These are phyloP conservation scores for Kandelia obovata DNA, from an alignment of 345 rosid genomes.

Conservation along the genomic window DNA sequence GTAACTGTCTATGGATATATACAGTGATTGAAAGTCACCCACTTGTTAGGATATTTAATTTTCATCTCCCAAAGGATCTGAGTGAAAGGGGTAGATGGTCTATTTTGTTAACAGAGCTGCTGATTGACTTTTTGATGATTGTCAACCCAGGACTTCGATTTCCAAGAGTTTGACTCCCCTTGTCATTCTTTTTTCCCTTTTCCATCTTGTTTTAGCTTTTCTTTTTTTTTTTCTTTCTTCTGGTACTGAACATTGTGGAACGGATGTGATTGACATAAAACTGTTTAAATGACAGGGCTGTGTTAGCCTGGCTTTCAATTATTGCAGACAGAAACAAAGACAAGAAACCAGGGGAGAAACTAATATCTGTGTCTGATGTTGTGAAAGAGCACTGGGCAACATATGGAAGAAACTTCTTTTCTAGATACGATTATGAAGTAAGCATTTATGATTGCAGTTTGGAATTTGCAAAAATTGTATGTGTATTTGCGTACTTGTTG, in stretches of 20 bases:
- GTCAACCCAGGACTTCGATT: too few relatives aligned
- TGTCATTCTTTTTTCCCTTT: background rate
- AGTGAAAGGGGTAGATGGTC: too few relatives aligned
- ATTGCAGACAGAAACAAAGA: conserved; percentile 76
- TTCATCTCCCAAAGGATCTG: too few relatives aligned
- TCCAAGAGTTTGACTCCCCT: background rate
- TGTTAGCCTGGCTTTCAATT: conserved; percentile 90
- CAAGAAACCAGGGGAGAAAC: conserved; percentile 67
- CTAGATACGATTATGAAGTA: conserved; percentile 95
- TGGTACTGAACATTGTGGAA: conserved; percentile 1
- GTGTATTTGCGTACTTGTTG: background rate
- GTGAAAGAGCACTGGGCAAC: conserved; percentile 90
- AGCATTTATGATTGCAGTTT: conserved; percentile 19
- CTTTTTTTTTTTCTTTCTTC: background rate
- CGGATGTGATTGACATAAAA: background rate
- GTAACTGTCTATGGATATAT: conserved; percentile 36
- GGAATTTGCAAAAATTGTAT: background rate
- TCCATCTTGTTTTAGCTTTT: background rate
- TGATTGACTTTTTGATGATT: too few relatives aligned
- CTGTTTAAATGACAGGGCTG: conserved; percentile 64
- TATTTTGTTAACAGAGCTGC: too few relatives aligned
- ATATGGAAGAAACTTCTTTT: conserved; percentile 89
- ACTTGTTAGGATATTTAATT: too few relatives aligned
- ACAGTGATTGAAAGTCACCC: too few relatives aligned
- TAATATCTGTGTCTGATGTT: conserved; percentile 78